A percentile compares a stretch with the other conserved stretches of the same genome.
These are phyloP conservation scores for Entomophthora muscae DNA, from an alignment of 371 early-diverging fungal species.

Conservation along the genomic window DNA sequence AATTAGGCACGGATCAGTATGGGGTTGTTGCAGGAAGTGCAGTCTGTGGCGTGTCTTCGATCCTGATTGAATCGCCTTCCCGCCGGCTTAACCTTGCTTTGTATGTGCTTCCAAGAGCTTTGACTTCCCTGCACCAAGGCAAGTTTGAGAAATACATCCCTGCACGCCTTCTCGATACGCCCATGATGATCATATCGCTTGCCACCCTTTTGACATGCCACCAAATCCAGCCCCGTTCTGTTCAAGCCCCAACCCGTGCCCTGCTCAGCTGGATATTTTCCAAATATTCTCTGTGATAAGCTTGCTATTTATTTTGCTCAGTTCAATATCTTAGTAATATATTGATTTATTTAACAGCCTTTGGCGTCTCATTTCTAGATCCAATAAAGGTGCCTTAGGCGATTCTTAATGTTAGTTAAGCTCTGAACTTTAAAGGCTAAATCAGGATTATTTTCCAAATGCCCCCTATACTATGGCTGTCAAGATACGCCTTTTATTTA, in stretches of 20 bases:
- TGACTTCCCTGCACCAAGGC: neutral
- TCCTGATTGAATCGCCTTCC: neutral
- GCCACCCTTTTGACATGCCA: neutral
- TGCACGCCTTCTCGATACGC: neutral
- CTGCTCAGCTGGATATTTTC: neutral
- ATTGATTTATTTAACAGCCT: too few species aligned
- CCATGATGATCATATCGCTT: neutral
- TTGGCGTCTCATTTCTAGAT: too few species aligned
- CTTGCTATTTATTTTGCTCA: too few species aligned
- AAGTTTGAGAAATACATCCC: neutral
- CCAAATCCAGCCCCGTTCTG: neutral
- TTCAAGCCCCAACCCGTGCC: neutral
- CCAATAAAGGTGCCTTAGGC: too few species aligned
- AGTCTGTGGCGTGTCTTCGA: neutral
- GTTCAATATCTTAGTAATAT: too few species aligned
- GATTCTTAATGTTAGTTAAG: too few species aligned
- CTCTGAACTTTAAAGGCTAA: too few species aligned
- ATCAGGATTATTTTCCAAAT: too few species aligned
- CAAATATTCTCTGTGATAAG: too few species aligned
- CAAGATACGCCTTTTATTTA: too few species aligned
- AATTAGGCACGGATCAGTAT: constrained; percentile 1
- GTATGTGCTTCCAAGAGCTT: neutral
- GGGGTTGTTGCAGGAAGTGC: neutral
- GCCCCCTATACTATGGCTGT: too few species aligned
- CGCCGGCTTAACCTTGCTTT: neutral